Base-by-base conservation (phyloP, 768 basidiomycete species). In the Mycena pura region DNA sequence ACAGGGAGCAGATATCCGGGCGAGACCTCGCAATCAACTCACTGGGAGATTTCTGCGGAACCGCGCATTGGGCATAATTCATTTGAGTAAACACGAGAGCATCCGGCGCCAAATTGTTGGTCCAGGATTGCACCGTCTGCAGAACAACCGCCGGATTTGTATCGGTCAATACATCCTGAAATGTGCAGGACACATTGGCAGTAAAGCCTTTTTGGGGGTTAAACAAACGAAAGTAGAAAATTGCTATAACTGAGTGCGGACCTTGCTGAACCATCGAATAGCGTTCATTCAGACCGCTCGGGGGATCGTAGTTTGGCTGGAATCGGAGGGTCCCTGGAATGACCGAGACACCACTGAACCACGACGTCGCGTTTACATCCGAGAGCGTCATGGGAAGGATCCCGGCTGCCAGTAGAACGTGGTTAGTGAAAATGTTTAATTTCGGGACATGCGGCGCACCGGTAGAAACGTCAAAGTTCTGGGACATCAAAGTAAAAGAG, bases 201-300 rank as follows among this genome's bases (percentile, higher is more conserved):
- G 40, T 41, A n/a, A 55, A 55, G n/a, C 53, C 53, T 55, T 29
- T 13, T n/a, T n/a, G n/a, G n/a, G n/a, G n/a, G n/a, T n/a, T n/a
- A n/a, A n/a, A n/a, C n/a, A n/a, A n/a, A n/a, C n/a, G n/a, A n/a
- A n/a, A n/a, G n/a, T n/a, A n/a, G n/a, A n/a, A n/a, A n/a, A n/a
- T n/a, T n/a, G n/a, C n/a, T n/a, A n/a, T n/a, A n/a, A n/a, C n/a
- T n/a, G n/a, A 21, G 9, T 5, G 29, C 9, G 27, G 5, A 36
- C 53, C 53, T 55, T 55, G 53, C 28, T 55, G 53, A 21, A 6
- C 15, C 43, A 43, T 27, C 22, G 40, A 43, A 25, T 22, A 55
- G 13, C 22, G 14, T 11, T 14, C 9, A 21, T 40, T 8, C 19
- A 36, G 29, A 11, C 41, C 53, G 15, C 17, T 28, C 3, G 28